Evolutionary conservation across 1,139 yeast genomes (phyloP).

Genomic region (Pichia sp.): DNA sequence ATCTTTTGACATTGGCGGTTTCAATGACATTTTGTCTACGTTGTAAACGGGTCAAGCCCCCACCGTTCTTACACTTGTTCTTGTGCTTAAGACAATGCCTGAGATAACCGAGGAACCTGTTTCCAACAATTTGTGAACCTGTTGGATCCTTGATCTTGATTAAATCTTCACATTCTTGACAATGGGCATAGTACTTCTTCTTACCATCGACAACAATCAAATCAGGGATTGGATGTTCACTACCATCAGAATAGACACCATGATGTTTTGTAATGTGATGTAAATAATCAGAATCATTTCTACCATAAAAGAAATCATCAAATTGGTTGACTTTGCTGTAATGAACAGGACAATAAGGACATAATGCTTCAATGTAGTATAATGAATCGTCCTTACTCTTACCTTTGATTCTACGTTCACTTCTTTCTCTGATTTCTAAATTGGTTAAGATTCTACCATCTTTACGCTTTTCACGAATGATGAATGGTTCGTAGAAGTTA

Average conservation of each 20-base stretch:
- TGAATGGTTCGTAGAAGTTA: constrained; percentile 29
- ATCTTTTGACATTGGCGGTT: background rate
- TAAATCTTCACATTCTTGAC: constrained; percentile 21
- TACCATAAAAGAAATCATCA: constrained; percentile 23
- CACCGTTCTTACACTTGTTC: constrained; percentile 23
- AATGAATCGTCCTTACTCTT: constrained; percentile 14
- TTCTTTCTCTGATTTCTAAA: background rate
- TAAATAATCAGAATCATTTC: constrained; percentile 30
- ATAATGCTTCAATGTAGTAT: constrained; percentile 28
- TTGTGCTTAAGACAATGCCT: constrained; percentile 26
- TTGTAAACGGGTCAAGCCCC: constrained; percentile 12
- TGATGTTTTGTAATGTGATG: constrained; percentile 33
- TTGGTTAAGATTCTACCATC: constrained; percentile 3
- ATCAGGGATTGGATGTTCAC: constrained; percentile 26
- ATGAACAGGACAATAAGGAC: constrained; percentile 29
- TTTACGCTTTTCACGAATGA: constrained; percentile 22
- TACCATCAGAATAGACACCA: constrained; percentile 32
- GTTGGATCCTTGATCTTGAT: constrained; percentile 20
- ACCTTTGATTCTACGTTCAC: background rate
- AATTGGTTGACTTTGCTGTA: constrained; percentile 3
- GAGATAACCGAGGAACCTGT: constrained; percentile 25
- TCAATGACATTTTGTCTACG: background rate
- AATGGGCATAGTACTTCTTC: constrained; percentile 21
- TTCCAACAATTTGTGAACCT: constrained; percentile 14
- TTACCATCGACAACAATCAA: constrained; percentile 17